Conservation (phyloP, 345 rosid genomes). For the Eucalyptus cloeziana region DNA sequence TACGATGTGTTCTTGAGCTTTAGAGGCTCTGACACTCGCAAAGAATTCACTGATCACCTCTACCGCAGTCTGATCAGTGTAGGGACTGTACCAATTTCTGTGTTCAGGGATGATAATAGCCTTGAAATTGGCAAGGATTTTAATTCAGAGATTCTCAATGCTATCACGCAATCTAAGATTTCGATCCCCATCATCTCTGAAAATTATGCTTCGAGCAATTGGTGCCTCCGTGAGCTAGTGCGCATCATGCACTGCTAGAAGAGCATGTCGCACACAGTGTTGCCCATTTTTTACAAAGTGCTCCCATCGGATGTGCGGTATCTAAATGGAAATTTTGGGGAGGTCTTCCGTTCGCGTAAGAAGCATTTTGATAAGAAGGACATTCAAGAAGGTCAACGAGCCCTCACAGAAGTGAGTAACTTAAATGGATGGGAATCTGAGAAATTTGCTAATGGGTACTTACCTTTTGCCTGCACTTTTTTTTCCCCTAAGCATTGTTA, state of each 20-base stretch:
- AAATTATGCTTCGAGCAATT: background rate
- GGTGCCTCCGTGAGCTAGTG: background rate
- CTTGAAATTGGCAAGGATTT: background rate
- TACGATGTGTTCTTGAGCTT: background rate
- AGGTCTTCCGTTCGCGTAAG: accelerated
- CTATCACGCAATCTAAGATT: background rate
- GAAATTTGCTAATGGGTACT: background rate
- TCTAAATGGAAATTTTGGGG: background rate
- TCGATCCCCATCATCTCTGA: background rate
- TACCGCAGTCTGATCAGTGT: accelerated
- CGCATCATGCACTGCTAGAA: accelerated
- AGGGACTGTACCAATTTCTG: background rate
- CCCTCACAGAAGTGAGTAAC: background rate
- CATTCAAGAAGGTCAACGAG: background rate
- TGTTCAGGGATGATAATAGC: background rate
- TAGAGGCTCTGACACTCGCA: background rate
- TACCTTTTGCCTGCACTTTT: accelerated
- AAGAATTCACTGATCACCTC: background rate
- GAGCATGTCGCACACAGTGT: accelerated
- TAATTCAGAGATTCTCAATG: background rate
- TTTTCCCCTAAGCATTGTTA: accelerated
- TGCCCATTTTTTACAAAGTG: background rate
- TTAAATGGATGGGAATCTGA: background rate
- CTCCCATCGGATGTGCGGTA: background rate
- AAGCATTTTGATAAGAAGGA: background rate